Percentiles rank a stretch among this genome's conserved stretches.
These are phyloP conservation scores for Pythium aristosporum DNA, from an alignment of 352 stramenopile genomes.

Conservation along the genomic window DNA sequence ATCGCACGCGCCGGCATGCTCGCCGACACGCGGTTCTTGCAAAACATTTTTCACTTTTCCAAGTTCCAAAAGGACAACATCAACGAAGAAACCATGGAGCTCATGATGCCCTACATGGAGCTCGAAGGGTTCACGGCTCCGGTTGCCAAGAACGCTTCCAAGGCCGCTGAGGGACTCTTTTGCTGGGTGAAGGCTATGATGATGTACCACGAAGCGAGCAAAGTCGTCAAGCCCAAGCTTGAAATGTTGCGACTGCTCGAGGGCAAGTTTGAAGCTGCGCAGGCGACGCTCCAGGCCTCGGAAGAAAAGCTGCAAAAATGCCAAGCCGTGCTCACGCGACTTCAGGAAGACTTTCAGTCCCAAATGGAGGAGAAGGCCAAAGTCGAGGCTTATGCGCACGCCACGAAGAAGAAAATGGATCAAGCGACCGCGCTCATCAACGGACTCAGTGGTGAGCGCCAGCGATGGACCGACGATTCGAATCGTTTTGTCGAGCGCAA, in stretches of 20 bases:
- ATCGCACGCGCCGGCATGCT: constrained; percentile 86
- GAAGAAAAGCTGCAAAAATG: constrained; percentile 74
- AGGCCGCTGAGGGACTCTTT: constrained; percentile 89
- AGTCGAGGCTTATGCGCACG: constrained; percentile 83
- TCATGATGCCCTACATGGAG: constrained; percentile 91
- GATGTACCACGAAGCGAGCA: constrained; percentile 91
- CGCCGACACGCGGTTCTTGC: constrained; percentile 83
- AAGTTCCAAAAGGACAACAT: constrained; percentile 92
- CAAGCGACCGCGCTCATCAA: constrained; percentile 87
- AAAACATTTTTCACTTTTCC: constrained; percentile 90
- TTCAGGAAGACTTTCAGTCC: constrained; percentile 88
- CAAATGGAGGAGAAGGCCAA: constrained; percentile 87
- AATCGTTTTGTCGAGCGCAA: constrained; percentile 85
- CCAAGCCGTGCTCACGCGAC: constrained; percentile 51
- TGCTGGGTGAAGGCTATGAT: constrained; percentile 91
- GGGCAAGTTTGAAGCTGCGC: constrained; percentile 82
- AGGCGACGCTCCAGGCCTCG: constrained; percentile 63
- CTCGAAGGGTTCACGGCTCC: constrained; percentile 78
- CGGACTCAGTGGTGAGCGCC: constrained; percentile 78
- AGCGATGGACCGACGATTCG: constrained; percentile 88
- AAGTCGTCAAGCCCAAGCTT: constrained; percentile 93
- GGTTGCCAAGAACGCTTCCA: constrained; percentile 87
- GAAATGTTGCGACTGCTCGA: constrained; percentile 89
- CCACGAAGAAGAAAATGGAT: constrained; percentile 89
- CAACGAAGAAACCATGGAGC: constrained; percentile 92